Evolutionary conservation across 2,329 filamentous ascomycete species (phyloP).

Genomic region (Sordariomycetes sp.): DNA sequence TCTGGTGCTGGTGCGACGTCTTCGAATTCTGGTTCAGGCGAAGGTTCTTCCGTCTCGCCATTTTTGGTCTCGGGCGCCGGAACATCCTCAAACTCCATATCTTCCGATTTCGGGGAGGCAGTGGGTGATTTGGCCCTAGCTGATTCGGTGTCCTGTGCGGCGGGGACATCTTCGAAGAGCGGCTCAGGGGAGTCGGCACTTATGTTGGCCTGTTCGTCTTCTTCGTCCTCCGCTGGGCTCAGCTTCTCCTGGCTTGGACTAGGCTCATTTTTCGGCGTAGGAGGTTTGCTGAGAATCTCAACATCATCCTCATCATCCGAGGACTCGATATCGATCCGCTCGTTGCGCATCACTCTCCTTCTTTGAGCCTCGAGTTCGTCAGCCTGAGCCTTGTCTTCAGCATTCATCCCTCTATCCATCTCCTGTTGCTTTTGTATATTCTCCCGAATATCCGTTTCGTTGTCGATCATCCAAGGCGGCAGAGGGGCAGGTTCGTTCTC

Average conservation of each 20-base stretch:
- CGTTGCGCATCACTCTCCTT: constrained; percentile 30
- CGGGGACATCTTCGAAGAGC: too few species aligned
- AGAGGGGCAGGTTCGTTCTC: constrained; percentile 46
- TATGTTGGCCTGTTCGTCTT: background rate
- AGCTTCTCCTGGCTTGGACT: too few species aligned
- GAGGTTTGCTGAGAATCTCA: constrained; percentile 44
- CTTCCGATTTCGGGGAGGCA: background rate
- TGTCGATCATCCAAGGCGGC: constrained; percentile 65
- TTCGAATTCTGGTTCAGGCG: constrained; percentile 3
- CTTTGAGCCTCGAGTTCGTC: constrained; percentile 44
- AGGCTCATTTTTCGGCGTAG: constrained; percentile 15
- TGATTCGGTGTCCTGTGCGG: too few species aligned
- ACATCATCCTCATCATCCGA: constrained; percentile 50
- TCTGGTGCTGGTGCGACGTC: constrained; percentile 7
- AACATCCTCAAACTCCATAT: constrained; percentile 3
- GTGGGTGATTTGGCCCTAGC: background rate
- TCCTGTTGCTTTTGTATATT: constrained; percentile 49
- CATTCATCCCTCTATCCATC: constrained; percentile 51
- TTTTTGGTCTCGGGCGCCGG: background rate
- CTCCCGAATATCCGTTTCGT: constrained; percentile 57
- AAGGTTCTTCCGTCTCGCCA: constrained; percentile 1
- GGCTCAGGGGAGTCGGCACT: background rate
- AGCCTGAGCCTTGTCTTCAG: constrained; percentile 50
- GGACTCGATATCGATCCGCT: constrained; percentile 54
- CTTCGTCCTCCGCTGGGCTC: background rate